A percentile compares a stretch with the other conserved stretches of the same genome.
Evolutionary conservation across 2,329 filamentous ascomycete species (phyloP).

Genomic region (Leptoxyphium fumago): DNA sequence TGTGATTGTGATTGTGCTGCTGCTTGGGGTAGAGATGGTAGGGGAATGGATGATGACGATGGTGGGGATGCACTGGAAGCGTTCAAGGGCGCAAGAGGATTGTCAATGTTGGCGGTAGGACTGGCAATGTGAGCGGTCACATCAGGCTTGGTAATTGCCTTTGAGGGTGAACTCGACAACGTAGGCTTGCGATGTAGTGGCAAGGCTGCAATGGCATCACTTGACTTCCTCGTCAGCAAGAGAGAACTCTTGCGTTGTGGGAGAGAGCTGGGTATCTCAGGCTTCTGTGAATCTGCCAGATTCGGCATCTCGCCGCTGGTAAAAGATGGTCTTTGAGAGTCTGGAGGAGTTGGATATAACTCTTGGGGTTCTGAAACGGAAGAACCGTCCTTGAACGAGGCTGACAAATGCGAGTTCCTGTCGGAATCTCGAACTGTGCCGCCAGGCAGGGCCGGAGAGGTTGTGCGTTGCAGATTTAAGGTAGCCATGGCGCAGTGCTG

Average conservation of each 20-base stretch:
- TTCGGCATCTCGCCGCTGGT: not conserved
- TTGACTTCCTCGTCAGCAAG: slow-evolving; percentile 5
- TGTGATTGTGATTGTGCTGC: no score
- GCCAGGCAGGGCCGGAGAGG: no score
- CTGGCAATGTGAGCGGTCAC: slow-evolving; percentile 59
- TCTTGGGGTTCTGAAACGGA: not conserved
- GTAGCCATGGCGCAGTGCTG: not conserved
- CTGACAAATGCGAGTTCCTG: no score
- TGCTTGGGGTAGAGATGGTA: no score
- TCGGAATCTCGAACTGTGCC: no score
- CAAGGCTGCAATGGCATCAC: slow-evolving; percentile 6
- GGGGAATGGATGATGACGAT: no score
- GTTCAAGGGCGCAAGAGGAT: no score
- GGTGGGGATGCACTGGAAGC: no score
- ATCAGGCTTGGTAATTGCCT: slow-evolving; percentile 46
- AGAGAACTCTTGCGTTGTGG: slow-evolving; percentile 1
- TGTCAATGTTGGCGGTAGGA: slow-evolving; percentile 34
- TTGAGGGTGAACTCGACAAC: slow-evolving; percentile 43
- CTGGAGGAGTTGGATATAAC: not conserved
- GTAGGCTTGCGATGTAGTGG: slow-evolving; percentile 22
- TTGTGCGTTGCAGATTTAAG: no score
- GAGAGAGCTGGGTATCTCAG: slow-evolving; percentile 1
- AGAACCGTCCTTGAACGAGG: not conserved
- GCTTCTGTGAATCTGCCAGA: not conserved
- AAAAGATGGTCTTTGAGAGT: not conserved